Conservation (phyloP, 768 basidiomycete species). For the Macrocybe gigantea region DNA sequence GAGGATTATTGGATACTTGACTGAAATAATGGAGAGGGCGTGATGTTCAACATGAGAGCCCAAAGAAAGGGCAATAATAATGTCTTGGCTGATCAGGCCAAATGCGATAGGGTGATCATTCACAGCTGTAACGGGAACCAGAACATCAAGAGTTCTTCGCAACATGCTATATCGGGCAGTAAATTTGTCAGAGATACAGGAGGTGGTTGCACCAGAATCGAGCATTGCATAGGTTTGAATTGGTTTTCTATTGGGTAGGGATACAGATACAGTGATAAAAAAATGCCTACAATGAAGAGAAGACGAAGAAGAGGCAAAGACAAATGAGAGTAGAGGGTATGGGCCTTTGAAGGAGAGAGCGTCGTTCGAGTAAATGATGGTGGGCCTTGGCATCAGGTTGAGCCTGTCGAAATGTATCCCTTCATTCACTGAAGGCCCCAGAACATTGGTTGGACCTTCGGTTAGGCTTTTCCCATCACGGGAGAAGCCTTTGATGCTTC, state of each 20-base stretch:
- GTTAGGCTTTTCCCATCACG: constrained; percentile 22
- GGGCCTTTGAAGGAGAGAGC: constrained; percentile 8
- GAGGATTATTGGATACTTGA: constrained; percentile 28
- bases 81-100: constrained; percentile 32
- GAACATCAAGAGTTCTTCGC: constrained; percentile 19
- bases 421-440: constrained; percentile 20
- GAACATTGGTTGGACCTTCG: constrained; percentile 19
- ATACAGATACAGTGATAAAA: constrained; percentile 19
- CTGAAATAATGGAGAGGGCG: constrained; percentile 22
- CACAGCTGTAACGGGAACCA: constrained; percentile 28
- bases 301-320: constrained; percentile 5
- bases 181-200: constrained; percentile 29
- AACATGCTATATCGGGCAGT: constrained; percentile 24
- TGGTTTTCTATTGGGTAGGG: constrained; percentile 23
- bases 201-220: constrained; percentile 28
- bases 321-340: constrained; percentile 17
- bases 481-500: constrained; percentile 12
- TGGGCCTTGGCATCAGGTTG: constrained; percentile 4
- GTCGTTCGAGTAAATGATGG: too few relatives aligned
- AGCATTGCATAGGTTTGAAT: constrained; percentile 29
- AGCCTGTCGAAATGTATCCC: constrained; percentile 14
- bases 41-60: constrained; percentile 22
- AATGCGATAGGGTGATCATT: constrained; percentile 32
- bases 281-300: constrained; percentile 21
- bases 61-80: constrained; percentile 21